Base-by-base conservation (phyloP, 139 green algal genomes). In the Choricystis sp. region DNA sequence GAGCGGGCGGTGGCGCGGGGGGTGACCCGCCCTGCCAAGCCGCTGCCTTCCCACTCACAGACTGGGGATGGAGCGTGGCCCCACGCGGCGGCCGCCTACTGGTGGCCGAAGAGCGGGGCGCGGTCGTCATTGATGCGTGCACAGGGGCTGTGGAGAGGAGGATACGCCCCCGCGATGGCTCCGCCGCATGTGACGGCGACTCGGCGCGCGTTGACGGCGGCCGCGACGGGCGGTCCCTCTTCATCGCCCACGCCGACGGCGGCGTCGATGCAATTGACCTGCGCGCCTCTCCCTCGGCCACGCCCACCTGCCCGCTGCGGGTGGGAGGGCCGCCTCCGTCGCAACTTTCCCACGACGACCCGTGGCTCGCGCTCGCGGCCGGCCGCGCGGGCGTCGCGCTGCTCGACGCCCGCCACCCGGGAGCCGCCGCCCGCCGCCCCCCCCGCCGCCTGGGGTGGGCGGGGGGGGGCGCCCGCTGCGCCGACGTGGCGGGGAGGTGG, bases 251-350 rank as follows among this genome's bases (percentile, higher is more conserved):
- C 5, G 64, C 27, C 4, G 80, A 86, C 56, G 80, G 78, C 0
- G 58, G 74, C 58, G 57, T 89, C 40, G 62, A 79, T 61, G 70
- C 66, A 1, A 69, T 80, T 64, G 81, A 88, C 65, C 66, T 88
- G 61, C 49, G 71, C 56, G 66, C n/a, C 16, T 31, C 23, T 57
- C 3, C 27, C 2, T 56, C 3, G 20, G 26, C 68, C 52, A 25
- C 58, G 23, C 57, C 58, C 21, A 56, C 27, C 4, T 48, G 71
- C 29, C 66, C 58, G 66, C 29, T 65, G 49, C 62, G 57, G 0
- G 31, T n/a, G 56, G 62, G 14, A 27, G 16, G 60, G 14, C 26
- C 23, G 31, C 22, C 31, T n/a, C 16, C 83, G 48, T 60, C 70
- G 19, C 66, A 60, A 3, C 62, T 86, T 26, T 25, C 74, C 16